A percentile compares a stretch with the other conserved stretches of the same genome.
Conservation (phyloP, 176 grass and related monocot species). For the Oryza officinalis region DNA sequence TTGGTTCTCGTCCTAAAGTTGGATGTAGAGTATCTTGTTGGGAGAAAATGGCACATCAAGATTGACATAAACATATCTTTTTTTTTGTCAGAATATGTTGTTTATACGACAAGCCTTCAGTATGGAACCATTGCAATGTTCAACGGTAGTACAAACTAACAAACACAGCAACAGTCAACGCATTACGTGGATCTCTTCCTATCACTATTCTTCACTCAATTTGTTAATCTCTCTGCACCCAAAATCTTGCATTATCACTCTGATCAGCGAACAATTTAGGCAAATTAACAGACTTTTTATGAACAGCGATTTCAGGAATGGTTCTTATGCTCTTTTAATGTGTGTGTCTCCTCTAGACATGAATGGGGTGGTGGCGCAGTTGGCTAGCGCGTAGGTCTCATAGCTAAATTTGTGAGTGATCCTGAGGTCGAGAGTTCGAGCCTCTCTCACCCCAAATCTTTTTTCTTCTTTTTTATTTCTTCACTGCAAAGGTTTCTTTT, state of each 20-base stretch:
- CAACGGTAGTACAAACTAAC: neutral
- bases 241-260: neutral
- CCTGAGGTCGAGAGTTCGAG: slow-evolving; percentile 99
- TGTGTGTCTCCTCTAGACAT: too few species aligned
- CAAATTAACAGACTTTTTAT: neutral
- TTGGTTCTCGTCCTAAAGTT: neutral
- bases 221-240: neutral
- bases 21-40: neutral
- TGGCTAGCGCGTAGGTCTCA: slow-evolving; percentile 96
- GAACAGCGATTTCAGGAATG: too few species aligned
- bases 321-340: too few species aligned
- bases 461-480: neutral
- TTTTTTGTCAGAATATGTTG: neutral
- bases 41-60: neutral
- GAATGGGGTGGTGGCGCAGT: slow-evolving; percentile 78
- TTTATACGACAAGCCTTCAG: neutral
- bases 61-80: neutral
- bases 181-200: neutral
- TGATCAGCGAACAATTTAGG: neutral
- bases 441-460: slow-evolving; percentile 74
- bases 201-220: neutral
- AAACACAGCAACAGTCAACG: neutral
- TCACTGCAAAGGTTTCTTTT: too few species aligned
- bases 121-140: neutral
- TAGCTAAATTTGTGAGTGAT: slow-evolving; percentile 63